Evolutionary conservation across 352 stramenopile genomes (phyloP), one percentile per base, ranked within the genome.

Genomic region (Phytophthora uliginosa): DNA sequence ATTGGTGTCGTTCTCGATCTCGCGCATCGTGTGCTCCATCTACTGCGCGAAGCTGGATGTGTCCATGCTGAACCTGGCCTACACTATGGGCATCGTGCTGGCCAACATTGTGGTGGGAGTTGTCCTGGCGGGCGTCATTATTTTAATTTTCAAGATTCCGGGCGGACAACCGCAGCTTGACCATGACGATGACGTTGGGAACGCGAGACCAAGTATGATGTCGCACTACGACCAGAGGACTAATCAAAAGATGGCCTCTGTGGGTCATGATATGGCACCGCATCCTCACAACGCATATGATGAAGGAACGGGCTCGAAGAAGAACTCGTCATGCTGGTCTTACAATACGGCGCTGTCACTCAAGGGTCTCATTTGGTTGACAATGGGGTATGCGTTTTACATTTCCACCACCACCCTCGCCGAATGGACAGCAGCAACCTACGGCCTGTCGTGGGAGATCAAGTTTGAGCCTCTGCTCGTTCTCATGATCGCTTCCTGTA

Each of bases 381-480:
- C 86, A n/a, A 77, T 83, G 40, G 85, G 85, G n/a, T 90, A 84
- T 50, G 58, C 75, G 22, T 91, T 89, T 58, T 92, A 90, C 73
- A 83, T 89, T 20, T 72, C 69, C 18, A 91, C 85, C 3, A 82
- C 63, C 2, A 71, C 73, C 5, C 67, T 90, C 31, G 81, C 74
- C 2, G 71, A 89, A 51, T 54, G 64, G 12, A 84, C 79, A 10
- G 82, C 76, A 13, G 79, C 71, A 7, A 59, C 70, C 7, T 90
- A 83, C 38, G 79, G 83, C 57, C 71, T 90, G 58, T 79, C 69
- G 24, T 92, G 83, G 83, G 85, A 92, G 33, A 68, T 92, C 51
- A 92, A 92, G 69, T 82, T 91, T 24, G 84, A 92, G 68, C 78
- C 82, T 18, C 66, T 92, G 58, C 81, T 92, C 7, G 82, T 92